phyloP scores from a whole-genome alignment of 306 rosid genomes.

The Sesbania bispinosa region DNA sequence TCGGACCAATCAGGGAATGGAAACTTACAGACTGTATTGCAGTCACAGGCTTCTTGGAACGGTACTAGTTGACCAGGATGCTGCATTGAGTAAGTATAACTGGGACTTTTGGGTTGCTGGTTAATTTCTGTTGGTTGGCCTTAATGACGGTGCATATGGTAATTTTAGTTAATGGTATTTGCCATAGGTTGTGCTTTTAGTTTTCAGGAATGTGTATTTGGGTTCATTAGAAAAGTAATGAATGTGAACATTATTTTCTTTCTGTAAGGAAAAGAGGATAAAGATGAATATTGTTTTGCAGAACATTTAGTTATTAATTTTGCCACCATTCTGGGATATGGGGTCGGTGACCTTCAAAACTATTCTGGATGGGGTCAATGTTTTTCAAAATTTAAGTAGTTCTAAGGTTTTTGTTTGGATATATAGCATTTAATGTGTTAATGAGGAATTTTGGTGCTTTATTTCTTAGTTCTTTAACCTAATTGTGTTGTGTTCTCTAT shows the following conservation, averaged over 20 bases:
- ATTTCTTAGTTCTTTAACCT: neutral
- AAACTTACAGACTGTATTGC: slow-evolving; percentile 72
- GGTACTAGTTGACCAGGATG: slow-evolving; percentile 50
- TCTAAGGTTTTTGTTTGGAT: neutral
- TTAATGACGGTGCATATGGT: neutral
- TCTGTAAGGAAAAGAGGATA: neutral
- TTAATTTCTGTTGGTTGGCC: neutral
- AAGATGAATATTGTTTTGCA: neutral
- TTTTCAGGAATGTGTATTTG: neutral
- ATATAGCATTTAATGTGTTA: neutral
- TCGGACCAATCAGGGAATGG: slow-evolving; percentile 70
- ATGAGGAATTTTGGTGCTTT: neutral
- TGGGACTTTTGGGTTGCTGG: neutral
- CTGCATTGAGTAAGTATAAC: slow-evolving; percentile 67
- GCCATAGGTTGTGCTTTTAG: neutral
- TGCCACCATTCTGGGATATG: neutral
- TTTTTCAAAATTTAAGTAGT: neutral
- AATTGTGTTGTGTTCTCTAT: neutral
- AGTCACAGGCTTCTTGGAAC: slow-evolving; percentile 77
- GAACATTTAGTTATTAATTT: neutral
- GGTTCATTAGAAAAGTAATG: neutral
- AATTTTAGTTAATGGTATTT: neutral
- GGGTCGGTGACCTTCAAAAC: neutral
- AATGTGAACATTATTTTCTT: neutral
- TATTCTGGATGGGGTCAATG: neutral